These are phyloP conservation scores for Boletus mariae DNA, from an alignment of 1,284 basidiomycete genomes.

Conservation along the genomic window DNA sequence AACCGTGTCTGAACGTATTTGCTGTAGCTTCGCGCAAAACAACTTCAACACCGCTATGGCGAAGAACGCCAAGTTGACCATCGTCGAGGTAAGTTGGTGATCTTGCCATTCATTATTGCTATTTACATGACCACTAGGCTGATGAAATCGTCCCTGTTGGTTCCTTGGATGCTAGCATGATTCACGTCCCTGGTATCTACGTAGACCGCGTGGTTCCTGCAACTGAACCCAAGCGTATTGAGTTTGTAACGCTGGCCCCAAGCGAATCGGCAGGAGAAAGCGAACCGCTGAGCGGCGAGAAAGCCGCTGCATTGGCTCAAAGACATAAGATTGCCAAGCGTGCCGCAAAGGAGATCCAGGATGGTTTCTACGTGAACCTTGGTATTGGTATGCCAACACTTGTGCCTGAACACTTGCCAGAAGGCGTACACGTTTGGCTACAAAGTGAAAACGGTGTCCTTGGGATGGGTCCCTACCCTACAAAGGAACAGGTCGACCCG, in stretches of 20 bases:
- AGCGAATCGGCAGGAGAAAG: conserved; percentile 26
- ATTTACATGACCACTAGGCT: conserved; percentile 47
- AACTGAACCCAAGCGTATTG: conserved; percentile 76
- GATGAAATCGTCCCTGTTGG: conserved; percentile 91
- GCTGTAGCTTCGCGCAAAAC: conserved; percentile 76
- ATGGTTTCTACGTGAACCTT: conserved; percentile 81
- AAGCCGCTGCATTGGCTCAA: conserved; percentile 49
- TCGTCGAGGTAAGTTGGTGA: conserved; percentile 68
- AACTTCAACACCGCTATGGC: conserved; percentile 90
- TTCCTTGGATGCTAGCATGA: conserved; percentile 76
- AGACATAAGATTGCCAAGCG: conserved; percentile 32
- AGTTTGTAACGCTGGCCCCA: conserved; percentile 67
- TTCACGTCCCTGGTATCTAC: conserved; percentile 86
- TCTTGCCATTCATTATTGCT: background rate
- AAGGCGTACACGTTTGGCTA: conserved; percentile 84
- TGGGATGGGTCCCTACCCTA: conserved; percentile 94
- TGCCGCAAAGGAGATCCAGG: conserved; percentile 69
- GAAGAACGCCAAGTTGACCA: conserved; percentile 84
- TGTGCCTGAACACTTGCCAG: conserved; percentile 78
- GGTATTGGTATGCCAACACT: conserved; percentile 94
- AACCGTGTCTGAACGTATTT: background rate
- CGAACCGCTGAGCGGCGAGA: conserved; percentile 42
- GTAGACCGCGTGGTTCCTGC: conserved; percentile 84
- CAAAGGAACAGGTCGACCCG: conserved; percentile 84
- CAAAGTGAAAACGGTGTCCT: conserved; percentile 96